phyloP scores from a whole-genome alignment of 169 alveolate genomes.

The Plasmodium relictum region DNA sequence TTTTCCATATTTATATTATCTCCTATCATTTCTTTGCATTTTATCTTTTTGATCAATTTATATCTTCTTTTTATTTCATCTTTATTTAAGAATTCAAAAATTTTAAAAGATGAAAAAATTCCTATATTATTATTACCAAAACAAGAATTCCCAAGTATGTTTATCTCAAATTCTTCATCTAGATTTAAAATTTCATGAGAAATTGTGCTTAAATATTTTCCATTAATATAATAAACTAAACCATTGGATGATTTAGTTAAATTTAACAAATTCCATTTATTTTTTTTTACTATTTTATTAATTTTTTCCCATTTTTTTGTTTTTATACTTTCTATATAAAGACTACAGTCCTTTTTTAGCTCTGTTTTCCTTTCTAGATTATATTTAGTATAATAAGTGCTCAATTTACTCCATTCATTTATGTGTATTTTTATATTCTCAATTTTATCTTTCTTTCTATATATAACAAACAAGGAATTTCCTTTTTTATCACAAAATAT shows the following conservation, averaged over 20 bases:
- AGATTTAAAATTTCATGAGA: slow-evolving; percentile 56
- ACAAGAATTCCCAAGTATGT: slow-evolving; percentile 68
- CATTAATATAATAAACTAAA: slow-evolving; percentile 57
- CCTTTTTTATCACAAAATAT: slow-evolving; percentile 53
- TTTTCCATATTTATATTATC: slow-evolving; percentile 42
- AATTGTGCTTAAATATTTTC: slow-evolving; percentile 41
- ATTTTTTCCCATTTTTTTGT: slow-evolving; percentile 31
- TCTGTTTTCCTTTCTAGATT: neutral
- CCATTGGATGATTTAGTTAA: slow-evolving; percentile 50
- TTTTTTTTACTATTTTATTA: slow-evolving; percentile 28
- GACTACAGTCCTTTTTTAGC: neutral
- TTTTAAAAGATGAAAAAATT: slow-evolving; percentile 64
- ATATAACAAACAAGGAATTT: slow-evolving; percentile 45
- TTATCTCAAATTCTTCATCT: slow-evolving; percentile 23
- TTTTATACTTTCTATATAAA: slow-evolving; percentile 39
- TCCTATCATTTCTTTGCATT: slow-evolving; percentile 66
- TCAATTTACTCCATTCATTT: slow-evolving; percentile 18
- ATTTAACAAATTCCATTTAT: slow-evolving; percentile 58
- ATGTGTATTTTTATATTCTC: slow-evolving; percentile 34
- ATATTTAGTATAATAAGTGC: slow-evolving; percentile 22
- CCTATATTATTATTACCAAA: slow-evolving; percentile 72
- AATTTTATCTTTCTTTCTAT: slow-evolving; percentile 7
- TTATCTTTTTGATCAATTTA: slow-evolving; percentile 25
- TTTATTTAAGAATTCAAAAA: slow-evolving; percentile 58
- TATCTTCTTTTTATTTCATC: slow-evolving; percentile 74